Base-by-base conservation (phyloP, 73 alveolate species). In the Durusdinium trenchii region DNA sequence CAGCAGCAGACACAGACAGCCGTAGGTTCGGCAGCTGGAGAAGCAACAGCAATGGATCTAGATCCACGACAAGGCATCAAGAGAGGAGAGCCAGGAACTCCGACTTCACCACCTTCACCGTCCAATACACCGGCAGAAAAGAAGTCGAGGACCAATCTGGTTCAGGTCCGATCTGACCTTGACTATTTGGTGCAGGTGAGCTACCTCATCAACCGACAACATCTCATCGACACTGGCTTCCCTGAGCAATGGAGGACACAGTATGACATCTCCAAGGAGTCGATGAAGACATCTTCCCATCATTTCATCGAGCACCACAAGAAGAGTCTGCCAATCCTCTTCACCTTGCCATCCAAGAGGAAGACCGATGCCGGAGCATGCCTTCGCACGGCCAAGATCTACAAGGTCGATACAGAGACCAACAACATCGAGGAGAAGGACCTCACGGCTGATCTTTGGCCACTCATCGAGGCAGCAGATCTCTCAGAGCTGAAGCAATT, bases 351-450 rank as follows among this genome's bases (percentile, higher is more conserved):
- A 36, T 76, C 40, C 60, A 76, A 40, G 61, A 1, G 36, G 40
- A 28, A 3, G 40, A 1, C 40, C 26, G 16, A 1, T 1, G 86
- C 86, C 61, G 0, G 23, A 3, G 86, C 86, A 1, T 10, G 38
- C 23, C 60, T 76, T 23, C 1, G 86, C 0, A 76, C 86, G 0
- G 86, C 61, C 23, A 40, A 76, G 86, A 76, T 76, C 61, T 76
- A 1, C 86, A 76, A 76, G 86, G 86, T 76, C 43, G 86, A 76
- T 16, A 47, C n/a, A n/a, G 86, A 76, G 42, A 43, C 60, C 42
- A 26, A 43, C 42, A 43, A 42, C 86, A 43, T 71, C 32, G 32
- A 35, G 1, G 83, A 71, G 12, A 45, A 10, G 3, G 43, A 67
- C 79, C 32, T 67, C 79, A 38, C 43, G 3, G 43, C n/a, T n/a